phyloP scores from a whole-genome alignment of 2,329 filamentous ascomycete species.

The Diaporthe sp. region DNA sequence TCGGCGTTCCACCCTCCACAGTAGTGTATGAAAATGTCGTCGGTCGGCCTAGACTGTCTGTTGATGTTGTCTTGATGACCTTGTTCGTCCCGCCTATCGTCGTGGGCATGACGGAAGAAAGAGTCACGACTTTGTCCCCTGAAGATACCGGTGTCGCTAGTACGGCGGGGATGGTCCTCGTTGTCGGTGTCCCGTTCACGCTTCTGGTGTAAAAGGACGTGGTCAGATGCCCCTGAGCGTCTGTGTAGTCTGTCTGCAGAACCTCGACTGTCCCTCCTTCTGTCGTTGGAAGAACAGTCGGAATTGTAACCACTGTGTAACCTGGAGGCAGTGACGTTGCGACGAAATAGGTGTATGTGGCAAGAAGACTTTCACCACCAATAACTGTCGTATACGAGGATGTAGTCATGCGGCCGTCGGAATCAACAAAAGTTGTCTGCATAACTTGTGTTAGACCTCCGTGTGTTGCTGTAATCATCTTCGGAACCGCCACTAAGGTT shows the following conservation, averaged over 20 bases:
- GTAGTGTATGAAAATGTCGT: not conserved
- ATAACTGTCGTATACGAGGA: not conserved
- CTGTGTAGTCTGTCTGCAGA: not conserved
- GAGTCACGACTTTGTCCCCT: not conserved
- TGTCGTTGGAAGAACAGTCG: not conserved
- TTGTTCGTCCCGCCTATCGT: slow-evolving; percentile 6
- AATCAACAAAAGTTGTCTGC: not conserved
- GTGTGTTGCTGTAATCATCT: not conserved
- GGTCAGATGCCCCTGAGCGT: not conserved
- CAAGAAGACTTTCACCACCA: not conserved
- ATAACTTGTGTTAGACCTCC: not conserved
- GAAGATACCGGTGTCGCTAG: not conserved
- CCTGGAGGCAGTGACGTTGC: slow-evolving; percentile 4
- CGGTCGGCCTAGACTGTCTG: not conserved
- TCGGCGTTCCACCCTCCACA: not conserved
- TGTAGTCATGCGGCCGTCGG: not conserved
- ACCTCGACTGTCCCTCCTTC: not conserved
- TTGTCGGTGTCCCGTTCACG: not conserved
- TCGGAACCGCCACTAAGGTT: not conserved
- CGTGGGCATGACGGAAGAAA: not conserved
- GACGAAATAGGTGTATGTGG: not conserved
- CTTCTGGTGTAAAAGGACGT: not conserved
- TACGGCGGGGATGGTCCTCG: not conserved
- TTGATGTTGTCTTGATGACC: not conserved
- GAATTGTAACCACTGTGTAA: not conserved